Evolutionary conservation across 179 eudicot genomes (phyloP), one percentile per base, ranked within the genome.

Genomic region (Actinidia arguta): DNA sequence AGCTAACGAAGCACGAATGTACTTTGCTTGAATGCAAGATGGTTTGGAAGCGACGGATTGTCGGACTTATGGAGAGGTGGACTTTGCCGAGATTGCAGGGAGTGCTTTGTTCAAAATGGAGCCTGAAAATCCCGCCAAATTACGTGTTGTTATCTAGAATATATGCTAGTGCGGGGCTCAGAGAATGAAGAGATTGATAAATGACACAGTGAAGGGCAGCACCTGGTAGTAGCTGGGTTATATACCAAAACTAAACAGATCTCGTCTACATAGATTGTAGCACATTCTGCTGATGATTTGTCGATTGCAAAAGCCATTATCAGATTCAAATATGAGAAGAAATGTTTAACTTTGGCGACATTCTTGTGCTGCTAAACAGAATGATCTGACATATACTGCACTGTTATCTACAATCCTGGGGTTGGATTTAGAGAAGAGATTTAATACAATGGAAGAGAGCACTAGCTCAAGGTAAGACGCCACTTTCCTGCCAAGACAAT

Each of bases 171-270:
- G 82, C 82, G 97, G 92, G 74, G 93, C 93, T 0, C 81, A 90
- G 68, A 87, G 81, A 73, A 22, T 93, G 76, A 92, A 91, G 77
- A 88, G 71, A 56, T 87, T 85, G 69, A 93, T 92, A 92, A 78
- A 85, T 36, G 87, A 92, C 54, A 92, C 91, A 88, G 85, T 16
- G 85, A 73, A 92, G 88, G 88, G 85, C 85, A 42, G 86, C 92
- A 36, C 92, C 97, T 18, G 92, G 95, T 52, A 85, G 95, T 85
- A 93, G 97, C 73, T 92, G 94, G 95, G 81, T 90, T 56, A 83
- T 88, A 78, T 62, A 66, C 17, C 83, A 83, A 73, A 78, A 78
- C 20, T 87, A 80, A 78, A 68, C 51, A 73, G 46, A 25, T 52
- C 14, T 42, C 46, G 7, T 17, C 7, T 69, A 8, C 73, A 42